Evolutionary conservation across 768 basidiomycete species (phyloP).

Genomic region (Panaeolus papilionaceus): DNA sequence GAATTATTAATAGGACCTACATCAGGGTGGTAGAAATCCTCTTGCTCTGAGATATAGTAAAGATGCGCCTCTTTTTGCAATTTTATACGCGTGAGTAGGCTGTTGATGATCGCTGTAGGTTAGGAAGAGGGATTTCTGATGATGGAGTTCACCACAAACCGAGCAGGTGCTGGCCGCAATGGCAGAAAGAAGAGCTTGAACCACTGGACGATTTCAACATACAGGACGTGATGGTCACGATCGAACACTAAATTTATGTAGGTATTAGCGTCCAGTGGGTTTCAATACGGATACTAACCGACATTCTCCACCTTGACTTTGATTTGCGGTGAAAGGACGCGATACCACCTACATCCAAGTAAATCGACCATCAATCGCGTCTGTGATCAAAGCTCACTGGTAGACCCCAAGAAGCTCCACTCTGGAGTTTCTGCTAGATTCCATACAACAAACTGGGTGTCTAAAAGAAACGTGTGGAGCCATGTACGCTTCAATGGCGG

Average conservation of each 20-base stretch:
- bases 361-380: neutral
- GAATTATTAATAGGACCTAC: constrained; percentile 34
- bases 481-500: constrained; percentile 55
- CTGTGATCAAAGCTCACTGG: constrained; percentile 46
- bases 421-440: constrained; percentile 54
- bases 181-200: constrained; percentile 60
- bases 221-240: constrained; percentile 40
- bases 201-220: constrained; percentile 59
- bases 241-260: constrained; percentile 52
- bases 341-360: constrained; percentile 57
- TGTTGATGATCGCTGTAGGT: constrained; percentile 26
- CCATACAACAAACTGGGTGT: constrained; percentile 62
- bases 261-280: neutral
- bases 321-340: constrained; percentile 61
- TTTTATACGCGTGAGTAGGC: constrained; percentile 55
- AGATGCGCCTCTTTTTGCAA: constrained; percentile 49
- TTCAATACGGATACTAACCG: constrained; percentile 39
- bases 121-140: neutral
- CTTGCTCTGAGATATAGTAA: constrained; percentile 58
- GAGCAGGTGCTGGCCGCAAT: constrained; percentile 48
- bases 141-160: constrained; percentile 39
- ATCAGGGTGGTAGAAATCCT: constrained; percentile 65
- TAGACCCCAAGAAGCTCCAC: constrained; percentile 62
- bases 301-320: constrained; percentile 47
- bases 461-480: constrained; percentile 59